phyloP scores from a whole-genome alignment of 768 basidiomycete species.

The Pisolithus microcarpus region DNA sequence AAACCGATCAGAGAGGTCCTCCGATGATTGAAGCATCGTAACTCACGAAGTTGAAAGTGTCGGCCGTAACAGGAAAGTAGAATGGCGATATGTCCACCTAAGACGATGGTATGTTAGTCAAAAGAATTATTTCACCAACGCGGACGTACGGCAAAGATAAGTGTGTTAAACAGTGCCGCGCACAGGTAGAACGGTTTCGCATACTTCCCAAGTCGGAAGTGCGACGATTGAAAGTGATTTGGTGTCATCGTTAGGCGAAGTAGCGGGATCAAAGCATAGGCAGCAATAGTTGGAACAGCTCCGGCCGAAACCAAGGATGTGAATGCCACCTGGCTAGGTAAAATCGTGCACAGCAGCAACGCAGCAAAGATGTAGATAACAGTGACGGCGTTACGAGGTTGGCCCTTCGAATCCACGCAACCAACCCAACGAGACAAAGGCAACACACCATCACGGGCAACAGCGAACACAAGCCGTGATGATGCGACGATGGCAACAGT shows the following conservation, averaged over 20 bases:
- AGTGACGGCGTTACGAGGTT: conserved; percentile 80
- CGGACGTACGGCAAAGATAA: conserved; percentile 64
- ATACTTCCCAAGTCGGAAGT: conserved; percentile 64
- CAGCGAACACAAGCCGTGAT: conserved; percentile 83
- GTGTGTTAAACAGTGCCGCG: conserved; percentile 61
- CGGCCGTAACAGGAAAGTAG: conserved; percentile 70
- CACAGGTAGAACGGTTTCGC: conserved; percentile 62
- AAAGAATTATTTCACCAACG: not conserved
- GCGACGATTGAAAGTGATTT: conserved; percentile 61
- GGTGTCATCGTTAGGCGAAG: conserved; percentile 76
- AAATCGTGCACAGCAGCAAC: conserved; percentile 72
- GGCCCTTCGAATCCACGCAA: conserved; percentile 57
- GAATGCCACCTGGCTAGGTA: conserved; percentile 89
- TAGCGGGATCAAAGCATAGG: conserved; percentile 76
- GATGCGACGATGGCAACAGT: conserved; percentile 84
- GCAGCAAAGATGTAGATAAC: conserved; percentile 80
- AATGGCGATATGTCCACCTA: conserved; percentile 84
- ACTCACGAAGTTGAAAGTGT: conserved; percentile 82
- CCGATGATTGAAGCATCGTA: not conserved
- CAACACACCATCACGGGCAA: conserved; percentile 90
- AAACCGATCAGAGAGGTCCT: conserved; percentile 8
- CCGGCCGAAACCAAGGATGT: conserved; percentile 85
- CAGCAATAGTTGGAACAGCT: conserved; percentile 79
- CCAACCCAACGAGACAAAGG: conserved; percentile 82
- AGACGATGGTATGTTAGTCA: not conserved